Evolutionary conservation across 352 stramenopile genomes (phyloP), one percentile per base, ranked within the genome.

Genomic region (Pythium rishiriense): DNA sequence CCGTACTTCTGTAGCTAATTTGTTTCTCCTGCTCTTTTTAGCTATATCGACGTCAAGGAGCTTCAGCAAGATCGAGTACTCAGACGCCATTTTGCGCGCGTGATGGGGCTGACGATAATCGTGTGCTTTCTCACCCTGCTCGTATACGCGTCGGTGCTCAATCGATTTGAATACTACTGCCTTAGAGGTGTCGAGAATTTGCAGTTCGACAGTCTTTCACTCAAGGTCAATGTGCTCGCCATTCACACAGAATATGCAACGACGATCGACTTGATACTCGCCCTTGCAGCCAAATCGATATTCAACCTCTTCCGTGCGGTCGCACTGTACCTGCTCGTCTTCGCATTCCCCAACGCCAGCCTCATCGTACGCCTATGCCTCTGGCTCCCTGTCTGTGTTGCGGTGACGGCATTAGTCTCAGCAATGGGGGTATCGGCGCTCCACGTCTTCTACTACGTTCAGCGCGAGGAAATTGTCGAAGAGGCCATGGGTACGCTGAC

Each of bases 11-110:
- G 17, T 46, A 9, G 28, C 47, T 22, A 48, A 29, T 33, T 31
- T 22, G 51, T 35, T 14, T 12, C 24, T 25, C 37, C 39, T 52
- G 14, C 43, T 72, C 8, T 68, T 24, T 50, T 17, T 33, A 90
- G 81, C 33, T 89, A 85, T 58, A 88, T 91, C 64, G 82, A 91
- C 35, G 55, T 88, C 24, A 78, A 77, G 35, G 82, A 91, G 50
- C 81, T 82, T 31, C 79, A 89, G 45, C 70, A 72, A 25, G 78
- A 88, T 37, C 76, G 78, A 41, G 71, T 88, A 37, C 60, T 78
- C 25, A 73, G 71, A 29, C 67, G 76, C 0, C 70, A 82, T 33
- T 69, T 87, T 25, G 60, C 65, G 0, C 60, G 70, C 9, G 35
- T 78, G 0, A 79, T 82, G 72, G 76, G 72, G 2, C 63, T 66